Conservation (phyloP, 371 early-diverging fungal species). For the Mucor sp. region DNA sequence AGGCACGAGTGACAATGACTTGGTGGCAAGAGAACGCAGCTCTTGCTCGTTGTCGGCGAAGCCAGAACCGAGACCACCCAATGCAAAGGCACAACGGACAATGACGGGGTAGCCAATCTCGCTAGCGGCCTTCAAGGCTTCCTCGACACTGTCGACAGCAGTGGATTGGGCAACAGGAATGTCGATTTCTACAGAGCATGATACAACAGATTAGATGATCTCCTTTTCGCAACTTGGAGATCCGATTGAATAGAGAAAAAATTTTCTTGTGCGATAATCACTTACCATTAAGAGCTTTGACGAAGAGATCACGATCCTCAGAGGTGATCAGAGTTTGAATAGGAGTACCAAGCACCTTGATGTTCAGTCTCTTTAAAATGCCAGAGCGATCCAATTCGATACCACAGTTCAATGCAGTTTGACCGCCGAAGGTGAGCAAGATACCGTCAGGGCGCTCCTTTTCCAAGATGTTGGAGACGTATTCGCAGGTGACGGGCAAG, state of each 20-base stretch:
- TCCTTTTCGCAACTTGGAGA: conserved; percentile 9
- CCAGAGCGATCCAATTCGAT: conserved; percentile 82
- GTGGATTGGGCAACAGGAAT: conserved; percentile 87
- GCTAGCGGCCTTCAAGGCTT: conserved; percentile 82
- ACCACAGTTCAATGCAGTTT: conserved; percentile 93
- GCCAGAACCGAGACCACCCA: conserved; percentile 95
- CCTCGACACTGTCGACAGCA: conserved; percentile 79
- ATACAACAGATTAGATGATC: conserved; percentile 23
- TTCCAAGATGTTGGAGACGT: conserved; percentile 84
- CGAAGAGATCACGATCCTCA: conserved; percentile 96
- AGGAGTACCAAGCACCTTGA: conserved; percentile 93
- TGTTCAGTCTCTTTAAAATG: conserved; percentile 72
- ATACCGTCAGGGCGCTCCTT: conserved; percentile 95
- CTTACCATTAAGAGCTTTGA: conserved; percentile 77
- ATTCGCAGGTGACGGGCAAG: conserved; percentile 93
- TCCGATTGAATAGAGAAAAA: neutral
- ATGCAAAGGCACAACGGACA: conserved; percentile 90
- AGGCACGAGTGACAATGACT: conserved; percentile 79
- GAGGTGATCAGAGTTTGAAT: conserved; percentile 86
- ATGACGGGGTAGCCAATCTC: conserved; percentile 93
- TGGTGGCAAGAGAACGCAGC: conserved; percentile 72
- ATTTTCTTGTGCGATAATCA: conserved; percentile 2
- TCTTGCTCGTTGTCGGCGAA: conserved; percentile 84
- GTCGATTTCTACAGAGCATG: conserved; percentile 62
- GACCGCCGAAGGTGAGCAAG: conserved; percentile 92